phyloP scores from a whole-genome alignment of 129 eudicot genomes.

The Silybum marianum region DNA sequence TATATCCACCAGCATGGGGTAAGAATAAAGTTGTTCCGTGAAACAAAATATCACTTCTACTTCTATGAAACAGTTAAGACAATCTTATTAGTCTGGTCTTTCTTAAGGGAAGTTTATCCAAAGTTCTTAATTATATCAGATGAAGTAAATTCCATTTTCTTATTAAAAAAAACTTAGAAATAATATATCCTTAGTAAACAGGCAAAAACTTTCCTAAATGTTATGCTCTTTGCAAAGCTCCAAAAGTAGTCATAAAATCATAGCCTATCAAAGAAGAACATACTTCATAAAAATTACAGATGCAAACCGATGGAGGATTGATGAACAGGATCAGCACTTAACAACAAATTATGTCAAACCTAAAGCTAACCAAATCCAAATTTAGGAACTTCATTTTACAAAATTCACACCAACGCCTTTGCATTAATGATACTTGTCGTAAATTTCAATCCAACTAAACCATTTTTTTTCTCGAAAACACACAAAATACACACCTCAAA shows the following conservation, averaged over 20 bases:
- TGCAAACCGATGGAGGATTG: background rate
- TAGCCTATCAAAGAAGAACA: conserved; percentile 11
- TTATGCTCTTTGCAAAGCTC: conserved; percentile 14
- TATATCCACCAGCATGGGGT: background rate
- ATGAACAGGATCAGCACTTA: background rate
- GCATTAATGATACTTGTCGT: conserved; percentile 9
- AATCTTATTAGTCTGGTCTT: conserved; percentile 1
- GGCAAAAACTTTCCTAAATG: background rate
- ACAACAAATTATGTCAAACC: conserved; percentile 18
- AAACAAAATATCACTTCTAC: background rate
- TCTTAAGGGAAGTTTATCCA: background rate
- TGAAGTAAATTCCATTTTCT: conserved; percentile 3
- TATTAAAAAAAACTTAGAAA: background rate
- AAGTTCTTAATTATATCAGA: background rate
- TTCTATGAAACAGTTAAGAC: background rate
- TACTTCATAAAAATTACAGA: background rate
- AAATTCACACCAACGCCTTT: conserved; percentile 18
- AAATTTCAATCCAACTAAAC: background rate
- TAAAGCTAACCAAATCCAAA: conserved; percentile 17
- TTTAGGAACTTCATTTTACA: background rate
- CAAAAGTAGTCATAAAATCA: conserved; percentile 14
- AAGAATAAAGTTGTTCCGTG: background rate
- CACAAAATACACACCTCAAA: conserved; percentile 21
- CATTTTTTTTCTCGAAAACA: background rate
- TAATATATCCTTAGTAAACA: background rate